Conservation (phyloP, 2,329 filamentous ascomycete species). For the Chaetoscypha palmicola region DNA sequence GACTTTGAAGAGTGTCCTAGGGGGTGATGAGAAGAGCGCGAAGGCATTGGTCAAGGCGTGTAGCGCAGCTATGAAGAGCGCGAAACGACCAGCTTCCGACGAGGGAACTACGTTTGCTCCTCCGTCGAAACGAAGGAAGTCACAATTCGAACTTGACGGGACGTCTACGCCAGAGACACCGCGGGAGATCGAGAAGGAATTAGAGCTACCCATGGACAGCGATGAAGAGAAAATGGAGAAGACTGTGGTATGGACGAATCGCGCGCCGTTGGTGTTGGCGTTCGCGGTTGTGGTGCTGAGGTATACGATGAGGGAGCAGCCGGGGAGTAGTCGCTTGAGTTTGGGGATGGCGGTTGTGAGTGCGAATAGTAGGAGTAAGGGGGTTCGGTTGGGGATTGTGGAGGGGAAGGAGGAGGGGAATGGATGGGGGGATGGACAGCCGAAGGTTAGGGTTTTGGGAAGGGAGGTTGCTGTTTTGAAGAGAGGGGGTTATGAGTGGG, state of each 20-base stretch:
- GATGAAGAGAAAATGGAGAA: slow-evolving; percentile 53
- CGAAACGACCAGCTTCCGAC: slow-evolving; percentile 20
- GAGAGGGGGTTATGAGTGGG: slow-evolving; percentile 64
- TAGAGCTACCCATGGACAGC: slow-evolving; percentile 49
- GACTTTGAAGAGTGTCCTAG: slow-evolving; percentile 16
- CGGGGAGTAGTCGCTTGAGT: slow-evolving; percentile 74
- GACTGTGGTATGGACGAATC: slow-evolving; percentile 62
- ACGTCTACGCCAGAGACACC: slow-evolving; percentile 36
- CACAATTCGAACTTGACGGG: slow-evolving; percentile 24
- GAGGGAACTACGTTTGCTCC: slow-evolving; percentile 16
- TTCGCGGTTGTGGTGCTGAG: slow-evolving; percentile 69
- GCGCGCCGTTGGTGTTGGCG: slow-evolving; percentile 74
- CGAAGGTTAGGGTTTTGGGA: slow-evolving; percentile 63
- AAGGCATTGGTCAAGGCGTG: slow-evolving; percentile 28
- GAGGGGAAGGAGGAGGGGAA: slow-evolving; percentile 57
- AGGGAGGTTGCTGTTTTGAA: slow-evolving; percentile 70
- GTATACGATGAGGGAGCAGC: slow-evolving; percentile 80
- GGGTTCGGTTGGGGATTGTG: slow-evolving; percentile 66
- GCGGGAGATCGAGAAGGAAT: slow-evolving; percentile 54
- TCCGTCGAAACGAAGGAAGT: slow-evolving; percentile 23
- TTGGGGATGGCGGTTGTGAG: slow-evolving; percentile 79
- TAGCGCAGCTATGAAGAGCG: slow-evolving; percentile 22
- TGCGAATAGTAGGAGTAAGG: slow-evolving; percentile 71
- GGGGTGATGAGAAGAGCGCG: slow-evolving; percentile 28
- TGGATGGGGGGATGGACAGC: slow-evolving; percentile 65